A percentile compares a stretch with the other conserved stretches of the same genome.
Conservation (phyloP, 2,329 filamentous ascomycete species). For the Penicillium crustosum region DNA sequence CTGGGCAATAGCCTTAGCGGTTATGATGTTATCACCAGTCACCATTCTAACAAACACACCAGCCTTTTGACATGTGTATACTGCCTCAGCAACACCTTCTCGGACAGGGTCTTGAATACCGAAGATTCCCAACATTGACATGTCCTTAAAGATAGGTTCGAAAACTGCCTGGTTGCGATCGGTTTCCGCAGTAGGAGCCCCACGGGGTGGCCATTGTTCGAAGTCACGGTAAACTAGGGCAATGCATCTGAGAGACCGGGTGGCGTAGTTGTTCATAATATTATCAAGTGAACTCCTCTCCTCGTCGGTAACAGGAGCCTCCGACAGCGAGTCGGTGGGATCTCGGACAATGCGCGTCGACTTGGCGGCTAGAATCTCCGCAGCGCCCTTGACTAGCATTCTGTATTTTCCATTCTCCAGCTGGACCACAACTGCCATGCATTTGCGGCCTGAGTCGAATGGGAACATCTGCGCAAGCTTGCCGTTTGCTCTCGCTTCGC, state of each 20-base stretch:
- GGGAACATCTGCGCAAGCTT: constrained; percentile 55
- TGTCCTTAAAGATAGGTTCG: constrained; percentile 65
- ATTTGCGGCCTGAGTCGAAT: constrained; percentile 67
- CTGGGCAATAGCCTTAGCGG: constrained; percentile 73
- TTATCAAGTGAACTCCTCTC: constrained; percentile 61
- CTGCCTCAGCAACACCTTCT: constrained; percentile 70
- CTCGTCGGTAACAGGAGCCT: constrained; percentile 54
- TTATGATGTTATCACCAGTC: constrained; percentile 78
- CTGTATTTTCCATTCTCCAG: constrained; percentile 56
- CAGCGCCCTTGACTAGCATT: constrained; percentile 56
- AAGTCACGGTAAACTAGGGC: constrained; percentile 83
- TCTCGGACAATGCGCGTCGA: constrained; percentile 57
- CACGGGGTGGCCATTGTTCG: constrained; percentile 75
- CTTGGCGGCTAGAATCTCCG: constrained; percentile 51
- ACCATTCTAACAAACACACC: constrained; percentile 83
- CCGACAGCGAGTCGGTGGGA: constrained; percentile 58
- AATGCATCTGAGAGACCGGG: constrained; percentile 78
- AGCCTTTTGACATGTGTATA: constrained; percentile 69
- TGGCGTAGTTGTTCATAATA: constrained; percentile 75
- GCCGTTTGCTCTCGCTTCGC: constrained; percentile 62
- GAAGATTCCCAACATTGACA: constrained; percentile 69
- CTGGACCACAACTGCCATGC: constrained; percentile 66
- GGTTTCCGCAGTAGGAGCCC: constrained; percentile 56
- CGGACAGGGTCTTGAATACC: constrained; percentile 81
- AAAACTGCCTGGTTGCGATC: constrained; percentile 64